Base-by-base conservation (phyloP, 1,284 basidiomycete species). In the Tylopilus sp. region DNA sequence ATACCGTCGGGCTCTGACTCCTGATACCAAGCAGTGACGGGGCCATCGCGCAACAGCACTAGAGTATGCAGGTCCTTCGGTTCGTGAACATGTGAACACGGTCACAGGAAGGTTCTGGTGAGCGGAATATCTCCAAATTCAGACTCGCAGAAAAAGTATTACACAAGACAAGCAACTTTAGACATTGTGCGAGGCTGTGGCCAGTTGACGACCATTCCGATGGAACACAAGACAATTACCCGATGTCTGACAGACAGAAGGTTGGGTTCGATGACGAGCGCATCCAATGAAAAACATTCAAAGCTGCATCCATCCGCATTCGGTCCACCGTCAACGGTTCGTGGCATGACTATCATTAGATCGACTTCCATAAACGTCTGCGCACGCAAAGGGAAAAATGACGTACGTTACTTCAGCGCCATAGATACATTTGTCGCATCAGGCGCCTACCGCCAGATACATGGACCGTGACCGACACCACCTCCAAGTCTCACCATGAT, bases 41-140 rank as follows among this genome's bases (percentile, higher is more conserved):
- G 63, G 84, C 81, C 0, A 82, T 83, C 61, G 77, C 81, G 0
- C 80, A 83, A 61, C 82, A 81, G 80, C 82, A 79, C 62, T 84
- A 75, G 72, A 83, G 81, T 57, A 82, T 79, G 4, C 80, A 83
- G 57, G 66, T 84, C 20, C 82, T 83, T 73, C 79, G 81, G 57
- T 71, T 76, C 13, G 76, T 84, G 73, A 77, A 79, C 53, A 83
- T 84, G 75, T n/a, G 73, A 86, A 65, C n/a, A n/a, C n/a, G n/a
- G n/a, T n/a, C n/a, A n/a, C n/a, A n/a, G n/a, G n/a, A n/a, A n/a
- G n/a, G n/a, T n/a, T n/a, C n/a, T n/a, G n/a, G n/a, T n/a, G n/a
- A n/a, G n/a, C n/a, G n/a, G n/a, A n/a, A n/a, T n/a, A 78, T 85
- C 26, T 76, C 79, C 5, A 83, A 77, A 72, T 86, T 85, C 65